Evolutionary conservation across 169 alveolate species (phyloP).

Genomic region (Perkinsus marinus): DNA sequence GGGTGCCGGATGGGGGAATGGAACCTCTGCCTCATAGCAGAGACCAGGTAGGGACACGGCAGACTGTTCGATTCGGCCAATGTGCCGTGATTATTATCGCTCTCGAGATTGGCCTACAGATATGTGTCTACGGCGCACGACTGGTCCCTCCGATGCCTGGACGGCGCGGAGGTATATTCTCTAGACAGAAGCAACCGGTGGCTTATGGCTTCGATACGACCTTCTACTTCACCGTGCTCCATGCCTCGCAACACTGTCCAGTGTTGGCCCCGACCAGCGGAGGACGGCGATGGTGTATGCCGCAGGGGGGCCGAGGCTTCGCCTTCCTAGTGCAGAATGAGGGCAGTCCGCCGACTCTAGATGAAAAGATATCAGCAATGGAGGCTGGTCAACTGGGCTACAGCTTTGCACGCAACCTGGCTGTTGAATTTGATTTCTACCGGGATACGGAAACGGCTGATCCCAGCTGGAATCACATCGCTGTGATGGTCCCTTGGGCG

Average conservation of each 20-base stretch:
- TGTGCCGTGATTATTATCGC: no score
- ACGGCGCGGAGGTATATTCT: neutral
- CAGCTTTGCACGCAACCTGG: neutral
- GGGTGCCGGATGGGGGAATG: neutral
- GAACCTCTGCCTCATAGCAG: neutral
- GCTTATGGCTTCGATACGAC: constrained; percentile 1
- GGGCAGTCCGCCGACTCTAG: neutral
- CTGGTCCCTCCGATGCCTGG: neutral
- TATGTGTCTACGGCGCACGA: neutral
- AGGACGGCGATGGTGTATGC: neutral
- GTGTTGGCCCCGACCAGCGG: neutral
- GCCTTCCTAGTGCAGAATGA: constrained; percentile 7
- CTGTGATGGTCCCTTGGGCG: neutral
- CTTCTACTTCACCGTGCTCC: constrained; percentile 1
- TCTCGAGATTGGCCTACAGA: neutral
- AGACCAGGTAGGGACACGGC: neutral
- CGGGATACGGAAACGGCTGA: neutral
- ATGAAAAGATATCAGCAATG: neutral
- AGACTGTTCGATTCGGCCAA: neutral
- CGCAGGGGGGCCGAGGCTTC: constrained; percentile 4
- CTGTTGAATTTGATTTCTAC: neutral
- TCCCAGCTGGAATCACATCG: neutral
- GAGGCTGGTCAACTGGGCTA: neutral
- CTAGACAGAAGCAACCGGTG: neutral
- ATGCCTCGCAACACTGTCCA: neutral